phyloP scores from a whole-genome alignment of 768 basidiomycete genomes.

The Tylopilus sp. region DNA sequence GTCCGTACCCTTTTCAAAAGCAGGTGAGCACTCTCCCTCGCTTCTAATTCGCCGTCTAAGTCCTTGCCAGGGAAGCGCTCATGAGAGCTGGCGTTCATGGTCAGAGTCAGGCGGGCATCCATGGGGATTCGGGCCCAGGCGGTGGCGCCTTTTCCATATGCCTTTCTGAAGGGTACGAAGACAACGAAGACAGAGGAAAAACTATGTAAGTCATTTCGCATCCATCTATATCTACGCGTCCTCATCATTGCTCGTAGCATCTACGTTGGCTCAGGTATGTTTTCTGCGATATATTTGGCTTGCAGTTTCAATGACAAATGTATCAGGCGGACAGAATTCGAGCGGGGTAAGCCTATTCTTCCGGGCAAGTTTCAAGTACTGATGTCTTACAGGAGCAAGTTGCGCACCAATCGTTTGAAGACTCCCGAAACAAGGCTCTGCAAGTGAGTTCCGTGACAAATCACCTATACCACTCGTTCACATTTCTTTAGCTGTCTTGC shows the following conservation, averaged over 20 bases:
- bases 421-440: slow-evolving; percentile 19
- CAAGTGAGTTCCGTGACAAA: slow-evolving; percentile 5
- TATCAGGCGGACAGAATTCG: slow-evolving; percentile 23
- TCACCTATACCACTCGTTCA: neutral
- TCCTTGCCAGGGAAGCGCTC: slow-evolving; percentile 20
- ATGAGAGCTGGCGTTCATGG: slow-evolving; percentile 33
- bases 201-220: slow-evolving; percentile 31
- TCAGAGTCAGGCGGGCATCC: slow-evolving; percentile 37
- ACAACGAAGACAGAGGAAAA: slow-evolving; percentile 38
- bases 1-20: slow-evolving; percentile 21
- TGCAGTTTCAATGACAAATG: neutral
- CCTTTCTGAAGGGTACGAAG: slow-evolving; percentile 40
- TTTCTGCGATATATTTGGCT: neutral
- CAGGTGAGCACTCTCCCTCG: slow-evolving; percentile 4
- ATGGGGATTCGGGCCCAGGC: slow-evolving; percentile 25
- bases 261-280: slow-evolving; percentile 34
- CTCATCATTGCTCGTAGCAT: slow-evolving; percentile 22
- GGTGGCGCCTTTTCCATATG: slow-evolving; percentile 41
- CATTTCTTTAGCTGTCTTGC: slow-evolving; percentile 26
- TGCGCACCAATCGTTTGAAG: slow-evolving; percentile 22
- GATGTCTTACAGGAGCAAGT: slow-evolving; percentile 20
- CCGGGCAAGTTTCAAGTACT: neutral
- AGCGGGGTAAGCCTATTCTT: slow-evolving; percentile 12
- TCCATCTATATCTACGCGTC: neutral
- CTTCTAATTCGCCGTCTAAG: neutral